These are phyloP conservation scores for Solanum pimpinellifolium DNA, from an alignment of 257 asterid species.

Conservation along the genomic window DNA sequence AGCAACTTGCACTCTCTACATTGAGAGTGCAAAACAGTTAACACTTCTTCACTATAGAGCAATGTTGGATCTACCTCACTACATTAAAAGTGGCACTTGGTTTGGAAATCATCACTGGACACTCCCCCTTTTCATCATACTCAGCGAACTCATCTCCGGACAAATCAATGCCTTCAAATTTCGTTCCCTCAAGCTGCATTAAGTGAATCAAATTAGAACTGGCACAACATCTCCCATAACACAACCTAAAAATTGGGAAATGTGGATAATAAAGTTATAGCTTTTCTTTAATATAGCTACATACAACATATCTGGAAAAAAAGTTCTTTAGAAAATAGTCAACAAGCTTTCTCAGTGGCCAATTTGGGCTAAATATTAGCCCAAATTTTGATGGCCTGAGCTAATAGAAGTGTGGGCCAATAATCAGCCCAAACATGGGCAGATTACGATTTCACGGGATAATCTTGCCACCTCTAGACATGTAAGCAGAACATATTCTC, in stretches of 20 bases:
- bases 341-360: not conserved
- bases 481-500: not conserved
- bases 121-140: constrained; percentile 87
- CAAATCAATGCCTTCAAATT: constrained; percentile 55
- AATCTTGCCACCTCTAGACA: not conserved
- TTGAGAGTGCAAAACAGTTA: not conserved
- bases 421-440: not conserved
- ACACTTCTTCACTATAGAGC: not conserved
- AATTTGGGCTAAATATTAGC: not conserved
- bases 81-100: constrained; percentile 47
- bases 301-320: not conserved
- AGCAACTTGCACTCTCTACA: not conserved
- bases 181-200: constrained; percentile 60
- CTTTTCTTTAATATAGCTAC: not conserved
- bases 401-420: not conserved
- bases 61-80: constrained; percentile 26
- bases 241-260: not conserved
- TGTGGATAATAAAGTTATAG: not conserved
- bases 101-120: constrained; percentile 86
- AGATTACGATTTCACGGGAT: not conserved
- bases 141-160: constrained; percentile 68
- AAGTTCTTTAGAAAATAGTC: not conserved
- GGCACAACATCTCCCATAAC: not conserved
- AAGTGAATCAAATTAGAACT: not conserved
- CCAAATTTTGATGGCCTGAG: not conserved